Conservation (phyloP, 192 early-diverging fungal genomes). For the Gonapodya prolifera region DNA sequence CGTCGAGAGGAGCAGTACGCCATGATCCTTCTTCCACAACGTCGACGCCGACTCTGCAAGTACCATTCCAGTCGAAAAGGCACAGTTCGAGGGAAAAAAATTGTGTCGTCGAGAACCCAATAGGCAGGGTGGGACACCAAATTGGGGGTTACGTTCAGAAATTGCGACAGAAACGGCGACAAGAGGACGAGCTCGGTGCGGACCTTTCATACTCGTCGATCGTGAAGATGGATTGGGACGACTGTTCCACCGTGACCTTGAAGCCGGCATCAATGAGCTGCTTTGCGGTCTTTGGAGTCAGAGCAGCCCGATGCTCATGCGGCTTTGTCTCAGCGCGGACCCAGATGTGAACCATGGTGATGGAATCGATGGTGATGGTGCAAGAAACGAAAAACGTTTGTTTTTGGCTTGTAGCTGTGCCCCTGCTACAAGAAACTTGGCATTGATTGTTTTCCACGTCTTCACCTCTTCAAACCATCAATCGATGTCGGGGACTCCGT, state of each 20-base stretch:
- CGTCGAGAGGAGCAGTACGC: slow-evolving; percentile 75
- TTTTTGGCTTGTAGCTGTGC: not conserved
- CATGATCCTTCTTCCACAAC: slow-evolving; percentile 70
- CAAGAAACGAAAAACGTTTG: not conserved
- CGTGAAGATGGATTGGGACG: slow-evolving; percentile 71
- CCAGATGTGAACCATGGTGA: slow-evolving; percentile 52
- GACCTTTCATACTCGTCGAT: slow-evolving; percentile 75
- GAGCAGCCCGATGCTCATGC: slow-evolving; percentile 84
- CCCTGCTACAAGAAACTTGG: not conserved
- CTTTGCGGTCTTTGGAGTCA: slow-evolving; percentile 76
- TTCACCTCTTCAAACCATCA: not conserved
- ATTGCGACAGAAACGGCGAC: no score
- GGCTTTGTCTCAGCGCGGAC: slow-evolving; percentile 96
- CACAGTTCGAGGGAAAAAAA: no score
- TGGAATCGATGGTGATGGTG: not conserved
- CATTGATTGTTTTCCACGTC: not conserved
- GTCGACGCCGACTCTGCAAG: slow-evolving; percentile 58
- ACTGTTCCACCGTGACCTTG: slow-evolving; percentile 80
- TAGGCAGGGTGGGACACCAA: no score
- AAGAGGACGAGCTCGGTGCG: no score
- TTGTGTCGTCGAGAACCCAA: no score
- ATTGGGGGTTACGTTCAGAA: no score
- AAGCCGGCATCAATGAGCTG: slow-evolving; percentile 67
- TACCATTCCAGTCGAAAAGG: not conserved
- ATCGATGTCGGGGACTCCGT: not conserved